Evolutionary conservation across 2,329 filamentous ascomycete genomes (phyloP).

Genomic region (Penicillium sp.): DNA sequence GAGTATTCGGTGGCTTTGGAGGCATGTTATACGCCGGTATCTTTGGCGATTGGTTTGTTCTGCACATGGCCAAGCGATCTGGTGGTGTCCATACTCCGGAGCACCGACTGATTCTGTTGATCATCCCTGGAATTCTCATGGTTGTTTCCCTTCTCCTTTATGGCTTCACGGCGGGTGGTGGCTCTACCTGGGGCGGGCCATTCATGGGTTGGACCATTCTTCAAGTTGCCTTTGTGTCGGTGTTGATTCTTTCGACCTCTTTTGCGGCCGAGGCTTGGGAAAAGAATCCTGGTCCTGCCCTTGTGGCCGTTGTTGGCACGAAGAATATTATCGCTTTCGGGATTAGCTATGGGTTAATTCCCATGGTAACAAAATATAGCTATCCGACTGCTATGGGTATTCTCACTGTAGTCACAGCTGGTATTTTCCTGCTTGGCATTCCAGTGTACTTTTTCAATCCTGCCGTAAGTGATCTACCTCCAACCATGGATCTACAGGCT

Average conservation of each 20-base stretch:
- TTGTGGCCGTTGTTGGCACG: constrained; percentile 31
- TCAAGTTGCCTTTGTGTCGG: constrained; percentile 26
- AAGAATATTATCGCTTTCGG: constrained; percentile 32
- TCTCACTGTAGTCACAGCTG: constrained; percentile 20
- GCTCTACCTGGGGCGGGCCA: constrained; percentile 25
- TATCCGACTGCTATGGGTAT: constrained; percentile 28
- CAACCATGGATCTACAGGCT: not conserved
- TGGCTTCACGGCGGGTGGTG: constrained; percentile 29
- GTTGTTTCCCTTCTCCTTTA: constrained; percentile 34
- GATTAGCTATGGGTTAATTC: constrained; percentile 29
- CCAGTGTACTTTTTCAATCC: constrained; percentile 28
- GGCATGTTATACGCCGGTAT: constrained; percentile 29
- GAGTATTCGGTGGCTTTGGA: constrained; percentile 28
- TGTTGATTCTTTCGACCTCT: constrained; percentile 32
- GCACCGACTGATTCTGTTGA: constrained; percentile 35
- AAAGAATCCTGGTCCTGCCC: constrained; percentile 33
- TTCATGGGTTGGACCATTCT: constrained; percentile 32
- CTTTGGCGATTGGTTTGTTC: constrained; percentile 24
- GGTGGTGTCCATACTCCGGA: constrained; percentile 37
- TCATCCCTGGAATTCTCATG: constrained; percentile 33
- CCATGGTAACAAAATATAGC: constrained; percentile 25
- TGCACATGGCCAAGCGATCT: constrained; percentile 33
- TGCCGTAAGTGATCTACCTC: constrained; percentile 11
- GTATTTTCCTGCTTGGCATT: constrained; percentile 23
- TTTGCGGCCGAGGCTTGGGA: constrained; percentile 37